These are phyloP conservation scores for Apiospora aurea DNA, from an alignment of 2,329 filamentous ascomycete species.

Conservation along the genomic window DNA sequence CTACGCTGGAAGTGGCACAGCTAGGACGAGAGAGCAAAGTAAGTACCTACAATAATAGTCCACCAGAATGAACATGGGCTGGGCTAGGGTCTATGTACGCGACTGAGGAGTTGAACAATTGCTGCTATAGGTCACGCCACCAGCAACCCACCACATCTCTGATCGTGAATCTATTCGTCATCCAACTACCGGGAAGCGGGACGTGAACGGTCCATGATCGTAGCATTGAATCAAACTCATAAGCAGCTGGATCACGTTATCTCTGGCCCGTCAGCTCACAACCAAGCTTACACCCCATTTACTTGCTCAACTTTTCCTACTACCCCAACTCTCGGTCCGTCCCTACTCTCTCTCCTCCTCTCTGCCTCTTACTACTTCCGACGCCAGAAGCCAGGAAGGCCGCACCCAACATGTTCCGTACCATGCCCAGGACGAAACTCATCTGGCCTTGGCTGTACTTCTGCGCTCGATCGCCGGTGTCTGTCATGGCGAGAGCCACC, in stretches of 20 bases:
- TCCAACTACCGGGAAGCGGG: background rate
- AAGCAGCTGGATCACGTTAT: background rate
- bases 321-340: background rate
- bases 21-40: too few relatives aligned
- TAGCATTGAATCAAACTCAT: background rate
- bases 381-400: conserved; percentile 18
- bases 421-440: conserved; percentile 43
- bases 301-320: background rate
- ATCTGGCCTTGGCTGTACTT: conserved; percentile 49
- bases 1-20: too few relatives aligned
- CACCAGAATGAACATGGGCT: background rate
- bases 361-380: background rate
- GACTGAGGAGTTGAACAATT: background rate
- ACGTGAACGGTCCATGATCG: background rate
- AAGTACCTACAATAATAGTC: background rate
- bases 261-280: background rate
- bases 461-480: conserved; percentile 57
- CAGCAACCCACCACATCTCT: background rate
- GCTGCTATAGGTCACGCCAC: background rate
- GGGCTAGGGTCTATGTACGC: background rate
- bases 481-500: conserved; percentile 50
- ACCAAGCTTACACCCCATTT: background rate
- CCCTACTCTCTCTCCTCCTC: background rate
- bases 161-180: conserved; percentile 12
- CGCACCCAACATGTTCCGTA: conserved; percentile 49